These are phyloP conservation scores for Plasmodium relictum DNA, from an alignment of 169 alveolate species.

Conservation along the genomic window DNA sequence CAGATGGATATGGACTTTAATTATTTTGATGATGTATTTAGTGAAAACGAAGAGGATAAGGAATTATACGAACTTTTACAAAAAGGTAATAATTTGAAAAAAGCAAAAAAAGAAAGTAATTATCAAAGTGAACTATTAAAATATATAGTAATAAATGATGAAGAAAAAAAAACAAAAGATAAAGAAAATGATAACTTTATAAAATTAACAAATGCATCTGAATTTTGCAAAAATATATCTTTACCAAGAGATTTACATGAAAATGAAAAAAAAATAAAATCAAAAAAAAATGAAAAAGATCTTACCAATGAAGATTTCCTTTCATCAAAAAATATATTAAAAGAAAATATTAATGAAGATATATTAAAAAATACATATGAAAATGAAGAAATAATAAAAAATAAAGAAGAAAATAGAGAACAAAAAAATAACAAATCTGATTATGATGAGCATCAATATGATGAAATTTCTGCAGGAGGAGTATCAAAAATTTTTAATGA, in stretches of 20 bases:
- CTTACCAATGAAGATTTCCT: not conserved
- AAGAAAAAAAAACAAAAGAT: slow-evolving; percentile 17
- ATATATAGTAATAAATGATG: slow-evolving; percentile 47
- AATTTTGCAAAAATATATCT: slow-evolving; percentile 64
- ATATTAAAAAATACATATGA: slow-evolving; percentile 12
- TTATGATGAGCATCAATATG: not conserved
- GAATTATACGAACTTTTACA: slow-evolving; percentile 63
- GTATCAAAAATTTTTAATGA: slow-evolving; percentile 77
- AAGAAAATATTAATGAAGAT: slow-evolving; percentile 11
- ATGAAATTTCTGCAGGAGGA: slow-evolving; percentile 34
- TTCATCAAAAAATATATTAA: not conserved
- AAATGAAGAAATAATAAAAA: slow-evolving; percentile 1
- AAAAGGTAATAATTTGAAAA: slow-evolving; percentile 49
- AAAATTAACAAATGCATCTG: slow-evolving; percentile 65
- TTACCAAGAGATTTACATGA: slow-evolving; percentile 44
- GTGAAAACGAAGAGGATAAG: slow-evolving; percentile 62
- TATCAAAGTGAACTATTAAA: slow-evolving; percentile 66
- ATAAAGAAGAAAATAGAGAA: not conserved
- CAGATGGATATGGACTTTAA: slow-evolving; percentile 29
- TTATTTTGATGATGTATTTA: slow-evolving; percentile 33
- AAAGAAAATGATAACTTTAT: slow-evolving; percentile 20
- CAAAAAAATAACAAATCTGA: slow-evolving; percentile 1
- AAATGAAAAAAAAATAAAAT: slow-evolving; percentile 14
- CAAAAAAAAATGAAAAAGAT: slow-evolving; percentile 8
- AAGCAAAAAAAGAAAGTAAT: slow-evolving; percentile 43